Percentiles rank a stretch among this genome's conserved stretches.
phyloP scores from a whole-genome alignment of 192 early-diverging fungal species.

The Dispira simplex region DNA sequence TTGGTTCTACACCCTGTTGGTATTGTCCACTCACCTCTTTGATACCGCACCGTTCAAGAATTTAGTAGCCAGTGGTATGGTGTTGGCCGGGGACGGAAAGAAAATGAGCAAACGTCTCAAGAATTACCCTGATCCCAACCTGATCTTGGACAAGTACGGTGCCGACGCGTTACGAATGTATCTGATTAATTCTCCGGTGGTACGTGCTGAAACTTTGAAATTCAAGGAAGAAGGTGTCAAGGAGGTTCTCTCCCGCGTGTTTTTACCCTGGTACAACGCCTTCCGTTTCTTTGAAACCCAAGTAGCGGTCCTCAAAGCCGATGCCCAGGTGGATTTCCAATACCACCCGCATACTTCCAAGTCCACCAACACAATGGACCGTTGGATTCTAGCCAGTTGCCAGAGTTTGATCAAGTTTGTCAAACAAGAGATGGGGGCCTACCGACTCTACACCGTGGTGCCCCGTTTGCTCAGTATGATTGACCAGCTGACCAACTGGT shows the following conservation, averaged over 20 bases:
- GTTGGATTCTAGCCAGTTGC: slow-evolving; percentile 91
- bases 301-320: slow-evolving; percentile 79
- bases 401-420: slow-evolving; percentile 92
- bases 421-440: slow-evolving; percentile 81
- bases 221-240: slow-evolving; percentile 98
- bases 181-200: slow-evolving; percentile 94
- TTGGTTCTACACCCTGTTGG: slow-evolving; percentile 99
- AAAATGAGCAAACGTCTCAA: slow-evolving; percentile 98
- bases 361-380: slow-evolving; percentile 90
- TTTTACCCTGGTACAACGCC: slow-evolving; percentile 98
- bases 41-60: slow-evolving; percentile 93
- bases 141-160: slow-evolving; percentile 75
- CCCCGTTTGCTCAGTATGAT: slow-evolving; percentile 79
- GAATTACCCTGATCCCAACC: slow-evolving; percentile 91
- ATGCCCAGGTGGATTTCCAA: slow-evolving; percentile 44
- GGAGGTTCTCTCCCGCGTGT: slow-evolving; percentile 81
- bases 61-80: slow-evolving; percentile 91
- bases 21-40: slow-evolving; percentile 91
- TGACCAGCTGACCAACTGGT: slow-evolving; percentile 97
- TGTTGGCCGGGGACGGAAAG: slow-evolving; percentile 94
- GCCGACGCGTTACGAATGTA: slow-evolving; percentile 92
- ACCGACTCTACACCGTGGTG: slow-evolving; percentile 96
- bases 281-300: slow-evolving; percentile 94
- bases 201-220: slow-evolving; percentile 84
- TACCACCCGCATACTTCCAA: slow-evolving; percentile 58